Evolutionary conservation across 2,329 filamentous ascomycete species (phyloP), one percentile per base, ranked within the genome.

Genomic region (Clonostachys rhizophaga): DNA sequence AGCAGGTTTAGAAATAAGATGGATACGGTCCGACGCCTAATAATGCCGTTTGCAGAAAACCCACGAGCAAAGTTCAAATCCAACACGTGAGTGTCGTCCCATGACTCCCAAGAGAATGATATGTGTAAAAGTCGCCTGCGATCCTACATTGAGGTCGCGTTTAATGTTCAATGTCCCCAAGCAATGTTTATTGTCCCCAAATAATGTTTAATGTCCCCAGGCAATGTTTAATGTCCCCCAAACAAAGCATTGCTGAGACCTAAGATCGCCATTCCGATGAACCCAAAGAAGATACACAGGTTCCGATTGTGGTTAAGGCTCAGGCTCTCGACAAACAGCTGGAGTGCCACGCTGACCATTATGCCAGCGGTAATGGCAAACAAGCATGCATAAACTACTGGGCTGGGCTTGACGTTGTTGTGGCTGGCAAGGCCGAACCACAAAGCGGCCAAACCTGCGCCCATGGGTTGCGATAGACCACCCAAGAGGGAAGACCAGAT

Each of bases 361-460:
- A 99, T 95, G 2, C 94, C 94, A 1, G 91, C 84, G 0, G 92
- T 97, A 10, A 84, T 73, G 7, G 90, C 91, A 70, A 99, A 99
- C 69, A 97, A 85, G 45, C 79, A 80, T 0, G 85, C 89, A 59
- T 94, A 92, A 1, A 76, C 75, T n/a, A 74, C 72, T n/a, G 74
- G 67, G 47, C 76, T 74, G 14, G 78, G 77, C 0, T 64, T 63
- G 47, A 76, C 64, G 52, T 79, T 65, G 3, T 70, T 74, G 55
- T 76, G 60, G 36, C 11, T 18, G 1, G 89, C 84, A 40, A 91
- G 67, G 60, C 83, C 83, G 64, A 97, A 94, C 89, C 91, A 96
- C 12, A 91, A 61, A 2, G 86, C 91, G 5, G 94, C 94, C 34
- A 95, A 74, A 16, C 74, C 89, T 0, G 94, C 94, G 12, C 94